Evolutionary conservation across 306 rosid species (phyloP), one percentile per base, ranked within the genome.

Genomic region (Carpinus fangiana): DNA sequence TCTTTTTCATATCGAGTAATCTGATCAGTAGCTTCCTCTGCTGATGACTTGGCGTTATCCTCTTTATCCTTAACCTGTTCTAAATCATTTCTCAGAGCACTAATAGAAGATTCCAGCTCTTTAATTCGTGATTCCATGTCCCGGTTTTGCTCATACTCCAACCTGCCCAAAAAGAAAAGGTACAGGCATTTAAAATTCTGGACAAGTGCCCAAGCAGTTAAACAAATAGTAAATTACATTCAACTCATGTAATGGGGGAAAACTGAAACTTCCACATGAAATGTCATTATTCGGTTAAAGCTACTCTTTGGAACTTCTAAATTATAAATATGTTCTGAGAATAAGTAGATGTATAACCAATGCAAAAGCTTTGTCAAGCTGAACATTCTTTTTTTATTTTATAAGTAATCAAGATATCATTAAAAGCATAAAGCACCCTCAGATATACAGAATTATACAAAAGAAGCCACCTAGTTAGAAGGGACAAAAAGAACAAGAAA

Each of bases 91-190:
- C 86, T 88, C 73, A 96, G 82, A 74, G 88, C 76, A 80, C 78
- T 81, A 55, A 93, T 51, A 74, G 93, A 87, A 80, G 91, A 84
- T 82, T 91, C 89, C 78, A 96, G 83, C 74, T 89, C 97, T 64
- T 74, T 81, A 66, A 96, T 96, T 76, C 85, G 86, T 8, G 99
- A 84, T 18, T 81, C 90, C 90, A 88, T 88, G 86, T 93, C 99
- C 52, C 98, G 90, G 82, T 93, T 93, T 81, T 93, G 96, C 76
- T 96, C 99, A 88, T 96, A 96, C 83, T 93, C 98, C 89, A 96
- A 87, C 89, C 99, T 95, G 80, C 28, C 62, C 36, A 79, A 81
- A 50, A 70, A 53, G 34, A 28, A 80, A 62, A 23, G 45, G 34
- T 14, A 23, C 3, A 26, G 28, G 21, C 17, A 41, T 1, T 26